A percentile compares a stretch with the other conserved stretches of the same genome.
Evolutionary conservation across 768 basidiomycete genomes (phyloP).

Genomic region (Auricularia heimuer): DNA sequence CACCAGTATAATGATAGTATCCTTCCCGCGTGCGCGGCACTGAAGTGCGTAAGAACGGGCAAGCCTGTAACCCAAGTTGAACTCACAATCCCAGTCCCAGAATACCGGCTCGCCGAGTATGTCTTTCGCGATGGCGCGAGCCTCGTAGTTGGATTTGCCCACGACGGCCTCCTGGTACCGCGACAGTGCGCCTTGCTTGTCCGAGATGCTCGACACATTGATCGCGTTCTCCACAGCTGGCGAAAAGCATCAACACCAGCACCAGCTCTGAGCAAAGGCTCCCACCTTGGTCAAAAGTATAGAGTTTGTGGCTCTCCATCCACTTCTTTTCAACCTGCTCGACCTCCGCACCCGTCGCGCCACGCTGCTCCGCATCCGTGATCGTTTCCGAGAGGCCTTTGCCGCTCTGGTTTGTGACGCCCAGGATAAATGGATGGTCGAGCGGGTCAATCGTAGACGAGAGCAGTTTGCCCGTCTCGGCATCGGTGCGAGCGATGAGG

Average conservation of each 20-base stretch:
- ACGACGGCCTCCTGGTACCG: conserved; percentile 47
- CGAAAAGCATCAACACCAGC: conserved; percentile 4
- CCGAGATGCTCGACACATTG: conserved; percentile 33
- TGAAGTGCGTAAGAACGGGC: conserved; percentile 18
- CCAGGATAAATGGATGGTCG: conserved; percentile 54
- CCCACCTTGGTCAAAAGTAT: conserved; percentile 79
- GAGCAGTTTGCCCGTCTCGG: conserved; percentile 77
- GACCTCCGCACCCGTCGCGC: conserved; percentile 56
- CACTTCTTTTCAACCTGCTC: conserved; percentile 68
- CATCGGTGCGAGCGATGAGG: conserved; percentile 85
- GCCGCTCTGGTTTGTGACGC: conserved; percentile 20
- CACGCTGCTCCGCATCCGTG: conserved; percentile 53
- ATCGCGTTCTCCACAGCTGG: conserved; percentile 56
- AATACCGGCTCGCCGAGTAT: conserved; percentile 59
- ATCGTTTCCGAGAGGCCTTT: conserved; percentile 60
- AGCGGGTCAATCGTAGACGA: conserved; percentile 72
- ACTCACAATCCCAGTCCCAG: conserved; percentile 85
- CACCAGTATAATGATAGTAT: conserved; percentile 80
- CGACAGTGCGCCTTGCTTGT: conserved; percentile 47
- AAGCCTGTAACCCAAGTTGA: neutral
- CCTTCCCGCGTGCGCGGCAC: conserved; percentile 86
- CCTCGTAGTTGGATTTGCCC: conserved; percentile 65
- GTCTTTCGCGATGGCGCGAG: conserved; percentile 62
- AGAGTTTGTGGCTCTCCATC: conserved; percentile 56
- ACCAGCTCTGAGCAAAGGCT: neutral